A percentile compares a stretch with the other conserved stretches of the same genome.
Conservation (phyloP, 352 stramenopile genomes). For the Globisporangium abappressorium region DNA sequence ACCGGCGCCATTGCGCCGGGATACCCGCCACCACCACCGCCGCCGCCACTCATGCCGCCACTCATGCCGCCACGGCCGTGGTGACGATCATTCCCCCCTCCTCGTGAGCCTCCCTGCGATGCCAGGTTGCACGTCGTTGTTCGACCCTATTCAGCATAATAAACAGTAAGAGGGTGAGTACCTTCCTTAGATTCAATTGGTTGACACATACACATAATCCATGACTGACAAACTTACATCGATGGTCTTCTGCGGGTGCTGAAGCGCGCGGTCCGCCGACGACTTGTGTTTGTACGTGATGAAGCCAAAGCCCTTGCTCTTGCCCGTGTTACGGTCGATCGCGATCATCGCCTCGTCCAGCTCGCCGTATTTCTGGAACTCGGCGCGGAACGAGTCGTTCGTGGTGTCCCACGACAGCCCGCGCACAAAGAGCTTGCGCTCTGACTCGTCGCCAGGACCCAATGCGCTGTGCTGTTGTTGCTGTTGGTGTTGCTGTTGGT, state of each 20-base stretch:
- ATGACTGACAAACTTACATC: constrained; percentile 38
- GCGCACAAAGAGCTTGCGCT: constrained; percentile 65
- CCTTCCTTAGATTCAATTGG: not conserved
- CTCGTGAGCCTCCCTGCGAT: constrained; percentile 26
- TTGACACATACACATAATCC: not conserved
- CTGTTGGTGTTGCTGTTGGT: constrained; percentile 8
- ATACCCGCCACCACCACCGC: not conserved
- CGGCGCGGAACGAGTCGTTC: constrained; percentile 41
- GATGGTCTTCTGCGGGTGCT: constrained; percentile 61
- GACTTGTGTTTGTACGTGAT: constrained; percentile 54
- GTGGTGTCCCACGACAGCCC: constrained; percentile 56
- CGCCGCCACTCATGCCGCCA: constrained; percentile 13
- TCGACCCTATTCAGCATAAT: constrained; percentile 32
- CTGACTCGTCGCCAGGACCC: constrained; percentile 26
- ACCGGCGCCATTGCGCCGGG: constrained; percentile 20
- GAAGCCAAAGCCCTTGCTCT: constrained; percentile 72
- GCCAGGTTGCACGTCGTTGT: constrained; percentile 59
- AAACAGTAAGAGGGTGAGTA: not conserved
- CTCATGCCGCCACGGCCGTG: constrained; percentile 14
- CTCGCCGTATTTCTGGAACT: constrained; percentile 69
- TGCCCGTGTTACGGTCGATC: constrained; percentile 49
- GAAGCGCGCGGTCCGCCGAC: constrained; percentile 42
- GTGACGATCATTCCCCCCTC: constrained; percentile 3
- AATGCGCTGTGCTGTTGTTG: not conserved
- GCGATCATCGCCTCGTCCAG: constrained; percentile 46